Base-by-base conservation (phyloP, 805 yeast genomes). In the Yamadazyma kitorensis region DNA sequence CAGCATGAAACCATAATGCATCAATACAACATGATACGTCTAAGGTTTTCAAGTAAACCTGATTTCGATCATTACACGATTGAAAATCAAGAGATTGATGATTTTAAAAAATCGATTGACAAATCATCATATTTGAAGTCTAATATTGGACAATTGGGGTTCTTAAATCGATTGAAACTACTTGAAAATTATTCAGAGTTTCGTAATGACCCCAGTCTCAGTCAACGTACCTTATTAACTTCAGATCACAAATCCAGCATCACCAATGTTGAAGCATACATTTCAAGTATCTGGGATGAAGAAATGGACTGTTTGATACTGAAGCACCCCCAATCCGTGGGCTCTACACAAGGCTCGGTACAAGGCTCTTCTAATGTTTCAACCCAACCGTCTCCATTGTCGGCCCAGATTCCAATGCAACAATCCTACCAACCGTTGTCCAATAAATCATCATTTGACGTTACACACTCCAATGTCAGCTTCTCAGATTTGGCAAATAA, bases 1-100 rank as follows among this genome's bases (percentile, higher is more conserved):
- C 69, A 63, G 36, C 55, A 65, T 41, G 70, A 66, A 39, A 55
- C 59, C 2, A 45, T 66, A 4, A 37, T 48, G 26, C 51, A 59
- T 2, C 66, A 66, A 32, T 66, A 64, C 48, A 63, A 57, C 5
- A 55, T 57, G 10, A 60, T 66, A 9, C 41, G 70, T 22, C 47
- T 62, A 12, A 44, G 71, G 20, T 66, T 37, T 22, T 17, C 44
- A 4, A 16, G 29, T 22, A 11, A 30, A 13, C 35, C 45, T 5
- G 37, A 37, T 19, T 36, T 31, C 21, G 15, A 16, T 15, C 18
- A 28, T 2, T 43, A 38, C 23, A 13, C 24, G 11, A 6, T 32
- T 6, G 10, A 30, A 9, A 38, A 38, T 4, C n/a, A 15, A 14
- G 3, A 19, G 14, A 23, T 27, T 14, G 22, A 31, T 15, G n/a